Base-by-base conservation (phyloP, 192 early-diverging fungal species). In the Phlyctochytrium arcticum region DNA sequence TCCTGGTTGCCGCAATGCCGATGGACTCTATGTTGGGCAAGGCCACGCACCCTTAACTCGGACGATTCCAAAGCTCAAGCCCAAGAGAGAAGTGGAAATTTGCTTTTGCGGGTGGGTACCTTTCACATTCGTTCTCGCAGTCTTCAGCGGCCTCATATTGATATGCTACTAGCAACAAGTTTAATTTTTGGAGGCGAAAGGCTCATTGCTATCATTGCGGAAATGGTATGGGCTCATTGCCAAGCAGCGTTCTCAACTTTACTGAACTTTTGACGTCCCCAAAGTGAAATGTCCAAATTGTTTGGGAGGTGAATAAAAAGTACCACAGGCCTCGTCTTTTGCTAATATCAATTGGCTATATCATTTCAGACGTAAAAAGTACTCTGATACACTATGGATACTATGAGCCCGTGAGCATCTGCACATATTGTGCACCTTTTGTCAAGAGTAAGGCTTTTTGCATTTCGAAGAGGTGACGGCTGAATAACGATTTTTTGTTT, bases 311-410 rank as follows among this genome's bases (percentile, higher is more conserved):
- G n/a, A n/a, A n/a, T n/a, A n/a, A n/a, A n/a, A n/a, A n/a, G n/a
- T n/a, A n/a, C n/a, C n/a, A n/a, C n/a, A n/a, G n/a, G n/a, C n/a
- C n/a, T n/a, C n/a, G n/a, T n/a, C n/a, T n/a, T n/a, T n/a, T n/a
- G n/a, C n/a, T n/a, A n/a, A n/a, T n/a, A n/a, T 29, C 19, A 19
- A 51, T 4, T 33, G 39, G 34, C 9, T 69, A 19, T n/a, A n/a
- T n/a, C n/a, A n/a, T n/a, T n/a, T n/a, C n/a, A n/a, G n/a, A n/a
- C n/a, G n/a, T n/a, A n/a, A n/a, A n/a, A n/a, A n/a, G n/a, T n/a
- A 5, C 60, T 5, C 50, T 69, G 33, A 58, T 60, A 17, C 59
- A 63, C 7, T 69, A 37, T 42, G 68, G 68, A 4, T 48, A 54
- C 31, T 27, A 47, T 27, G 51, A 3, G 4, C 68, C 68, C 7